Conservation (phyloP, 257 asterid genomes). For the Fraxinus cuspidata region DNA sequence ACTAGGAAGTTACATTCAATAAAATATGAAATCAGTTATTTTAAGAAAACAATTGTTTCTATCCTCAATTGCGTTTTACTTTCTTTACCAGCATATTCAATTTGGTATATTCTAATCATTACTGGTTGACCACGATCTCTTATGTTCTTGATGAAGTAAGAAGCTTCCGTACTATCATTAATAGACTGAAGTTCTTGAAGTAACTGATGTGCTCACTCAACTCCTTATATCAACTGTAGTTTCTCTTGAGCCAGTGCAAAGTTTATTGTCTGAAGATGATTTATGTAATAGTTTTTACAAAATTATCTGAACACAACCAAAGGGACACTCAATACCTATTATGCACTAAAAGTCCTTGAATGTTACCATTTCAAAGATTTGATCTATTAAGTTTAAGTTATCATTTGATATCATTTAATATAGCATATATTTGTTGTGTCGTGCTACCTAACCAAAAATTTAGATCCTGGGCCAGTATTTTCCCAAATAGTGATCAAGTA, state of each 20-base stretch:
- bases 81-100: not conserved
- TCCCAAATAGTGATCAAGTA: not conserved
- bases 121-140: not conserved
- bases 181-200: not conserved
- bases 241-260: not conserved
- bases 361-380: not conserved
- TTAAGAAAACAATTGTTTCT: not conserved
- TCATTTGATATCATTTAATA: not conserved
- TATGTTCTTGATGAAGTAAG: not conserved
- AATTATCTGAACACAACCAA: not conserved
- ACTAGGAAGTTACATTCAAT: not conserved
- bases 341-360: not conserved
- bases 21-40: not conserved
- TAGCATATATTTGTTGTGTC: not conserved
- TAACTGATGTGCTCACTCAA: not conserved
- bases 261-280: not conserved
- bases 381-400: not conserved
- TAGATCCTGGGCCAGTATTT: not conserved
- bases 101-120: not conserved
- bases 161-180: not conserved
- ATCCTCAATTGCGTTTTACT: not conserved
- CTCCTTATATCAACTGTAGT: not conserved
- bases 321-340: not conserved
- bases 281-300: too few relatives aligned
- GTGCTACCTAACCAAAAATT: not conserved